phyloP scores from a whole-genome alignment of 352 stramenopile genomes.

The Pythium aristosporum region DNA sequence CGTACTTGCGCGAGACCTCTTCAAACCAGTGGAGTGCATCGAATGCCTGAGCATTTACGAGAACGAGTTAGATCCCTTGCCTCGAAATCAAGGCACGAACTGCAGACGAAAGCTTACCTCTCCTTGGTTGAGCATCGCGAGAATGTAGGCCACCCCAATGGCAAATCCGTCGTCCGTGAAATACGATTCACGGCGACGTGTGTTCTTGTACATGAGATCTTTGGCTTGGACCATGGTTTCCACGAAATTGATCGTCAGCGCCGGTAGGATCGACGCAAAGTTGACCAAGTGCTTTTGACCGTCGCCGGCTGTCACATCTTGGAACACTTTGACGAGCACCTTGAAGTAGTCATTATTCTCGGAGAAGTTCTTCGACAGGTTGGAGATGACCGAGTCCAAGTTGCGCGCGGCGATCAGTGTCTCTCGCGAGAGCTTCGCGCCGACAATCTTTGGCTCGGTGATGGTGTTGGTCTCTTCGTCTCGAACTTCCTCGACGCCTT shows the following conservation, averaged over 20 bases:
- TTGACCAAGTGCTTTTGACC: conserved; percentile 91
- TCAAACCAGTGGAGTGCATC: conserved; percentile 92
- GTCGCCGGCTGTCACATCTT: conserved; percentile 84
- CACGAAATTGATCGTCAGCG: conserved; percentile 89
- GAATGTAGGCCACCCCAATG: conserved; percentile 92
- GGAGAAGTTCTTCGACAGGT: conserved; percentile 87
- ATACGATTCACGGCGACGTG: conserved; percentile 90
- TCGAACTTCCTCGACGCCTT: conserved; percentile 55
- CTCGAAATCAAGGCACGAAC: neutral
- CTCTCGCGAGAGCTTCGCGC: conserved; percentile 72
- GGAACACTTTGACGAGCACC: conserved; percentile 86
- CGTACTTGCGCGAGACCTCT: conserved; percentile 85
- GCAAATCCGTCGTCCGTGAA: conserved; percentile 96
- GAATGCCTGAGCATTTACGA: conserved; percentile 52
- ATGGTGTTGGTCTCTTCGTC: conserved; percentile 58
- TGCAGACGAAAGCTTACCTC: conserved; percentile 36
- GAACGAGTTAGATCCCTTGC: neutral
- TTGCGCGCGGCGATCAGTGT: conserved; percentile 85
- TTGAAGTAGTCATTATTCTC: conserved; percentile 95
- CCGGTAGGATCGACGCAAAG: conserved; percentile 90
- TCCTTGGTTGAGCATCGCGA: conserved; percentile 89
- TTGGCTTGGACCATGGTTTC: conserved; percentile 90
- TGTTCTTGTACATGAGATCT: conserved; percentile 96
- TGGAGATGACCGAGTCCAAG: conserved; percentile 85
- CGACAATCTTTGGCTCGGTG: conserved; percentile 42